phyloP scores from a whole-genome alignment of 2,329 filamentous ascomycete species.

The Pestalotiopsis sp. region DNA sequence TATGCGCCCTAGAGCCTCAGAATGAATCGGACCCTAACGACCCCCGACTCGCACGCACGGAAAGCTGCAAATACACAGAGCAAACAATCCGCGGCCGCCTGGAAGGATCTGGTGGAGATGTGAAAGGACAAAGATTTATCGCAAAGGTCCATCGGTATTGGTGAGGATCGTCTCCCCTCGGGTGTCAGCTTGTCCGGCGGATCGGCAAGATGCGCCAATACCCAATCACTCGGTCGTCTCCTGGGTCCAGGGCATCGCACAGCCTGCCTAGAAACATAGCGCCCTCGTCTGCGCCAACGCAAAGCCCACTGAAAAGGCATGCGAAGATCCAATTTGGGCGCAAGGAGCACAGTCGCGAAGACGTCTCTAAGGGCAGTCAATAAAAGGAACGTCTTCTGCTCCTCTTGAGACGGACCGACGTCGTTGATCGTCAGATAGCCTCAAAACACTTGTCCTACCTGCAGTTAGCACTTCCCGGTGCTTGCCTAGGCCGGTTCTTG shows the following conservation, averaged over 20 bases:
- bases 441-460: not conserved
- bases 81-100: not conserved
- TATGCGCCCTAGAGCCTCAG: not conserved
- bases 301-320: not conserved
- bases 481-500: not conserved
- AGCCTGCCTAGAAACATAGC: not conserved
- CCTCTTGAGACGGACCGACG: not conserved
- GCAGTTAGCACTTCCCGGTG: not conserved
- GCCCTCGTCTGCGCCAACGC: not conserved
- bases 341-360: not conserved
- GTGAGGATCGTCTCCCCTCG: not conserved
- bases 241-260: not conserved
- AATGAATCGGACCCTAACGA: not conserved
- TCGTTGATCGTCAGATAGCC: not conserved
- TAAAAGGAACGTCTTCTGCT: not conserved
- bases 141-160: not conserved
- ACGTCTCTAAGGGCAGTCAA: not conserved
- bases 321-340: not conserved
- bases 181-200: not conserved
- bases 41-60: not conserved
- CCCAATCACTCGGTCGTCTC: not conserved
- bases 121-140: not conserved
- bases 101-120: not conserved
- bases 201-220: not conserved
- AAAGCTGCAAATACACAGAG: not conserved